Evolutionary conservation across 139 green algal genomes (phyloP), one percentile per base, ranked within the genome.

Genomic region (Coelastrella sp.): DNA sequence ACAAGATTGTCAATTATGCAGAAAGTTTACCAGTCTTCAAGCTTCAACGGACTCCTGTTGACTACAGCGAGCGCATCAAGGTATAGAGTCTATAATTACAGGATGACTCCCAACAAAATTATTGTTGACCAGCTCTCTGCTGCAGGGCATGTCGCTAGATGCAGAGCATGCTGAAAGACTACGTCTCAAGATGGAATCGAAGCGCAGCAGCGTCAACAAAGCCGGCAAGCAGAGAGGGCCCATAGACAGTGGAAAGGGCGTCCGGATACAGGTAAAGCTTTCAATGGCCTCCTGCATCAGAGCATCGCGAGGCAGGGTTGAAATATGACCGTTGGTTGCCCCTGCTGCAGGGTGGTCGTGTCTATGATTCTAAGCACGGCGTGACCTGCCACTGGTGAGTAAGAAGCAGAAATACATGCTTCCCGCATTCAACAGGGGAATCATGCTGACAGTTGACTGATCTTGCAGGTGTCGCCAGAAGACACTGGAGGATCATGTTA

Each of bases 361-460:
- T 96, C 49, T 98, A 98, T 78, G 96, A 98, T 89, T 96, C 91
- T 22, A 93, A 93, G 70, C 90, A 92, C 12, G 96, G 96, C 22
- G 85, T 97, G 11, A 98, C 95, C 12, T 98, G 96, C 91, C 96
- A 98, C 91, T 98, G 96, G 96, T 98, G 92, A 59, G 70, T 65
- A 14, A 65, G 19, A n/a, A n/a, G 35, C 35, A 49, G 35, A 49
- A 49, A 49, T 49, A 49, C 3, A 49, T 49, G 35, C 35, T 49
- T 49, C 35, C 35, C 35, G 35, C 35, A 3, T 49, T 49, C 35
- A 49, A 49, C 35, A 82, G 56, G 11, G 27, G 22, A 24, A 78
- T 12, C 60, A 61, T 35, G 24, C 25, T 25, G 74, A 49, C 35
- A 49, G 35, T 49, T 49, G 35, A 49, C 35, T 49, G 35, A 49